Percentiles rank a stretch among this genome's conserved stretches.
Conservation (phyloP, 1,284 basidiomycete genomes). For the Neolentinus lepideus region DNA sequence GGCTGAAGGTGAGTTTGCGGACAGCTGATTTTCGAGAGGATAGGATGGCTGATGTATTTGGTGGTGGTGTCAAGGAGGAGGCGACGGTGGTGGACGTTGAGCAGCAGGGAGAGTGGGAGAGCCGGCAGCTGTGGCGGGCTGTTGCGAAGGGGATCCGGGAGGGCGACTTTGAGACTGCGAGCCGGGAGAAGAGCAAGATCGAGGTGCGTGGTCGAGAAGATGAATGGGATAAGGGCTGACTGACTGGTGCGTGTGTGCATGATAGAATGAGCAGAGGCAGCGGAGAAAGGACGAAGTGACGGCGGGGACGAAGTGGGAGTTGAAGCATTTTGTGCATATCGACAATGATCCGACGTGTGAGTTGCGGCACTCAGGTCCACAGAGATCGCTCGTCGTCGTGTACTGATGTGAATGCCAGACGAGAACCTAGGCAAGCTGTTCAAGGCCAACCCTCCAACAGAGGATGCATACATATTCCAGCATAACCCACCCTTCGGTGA, state of each 20-base stretch:
- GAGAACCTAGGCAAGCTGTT: conserved; percentile 51
- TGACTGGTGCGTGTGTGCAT: no score
- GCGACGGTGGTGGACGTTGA: conserved; percentile 56
- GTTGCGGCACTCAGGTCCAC: conserved; percentile 16
- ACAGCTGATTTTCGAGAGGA: no score
- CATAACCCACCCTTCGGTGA: conserved; percentile 29
- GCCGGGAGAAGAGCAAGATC: conserved; percentile 84
- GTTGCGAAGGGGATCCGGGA: conserved; percentile 90
- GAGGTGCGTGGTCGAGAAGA: conserved; percentile 64
- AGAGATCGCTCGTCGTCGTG: background rate
- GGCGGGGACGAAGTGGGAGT: conserved; percentile 65
- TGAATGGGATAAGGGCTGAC: no score
- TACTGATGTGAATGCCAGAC: conserved; percentile 30
- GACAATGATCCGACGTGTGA: conserved; percentile 67
- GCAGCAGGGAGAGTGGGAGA: conserved; percentile 80
- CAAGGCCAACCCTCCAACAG: conserved; percentile 49
- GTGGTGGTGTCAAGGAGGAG: conserved; percentile 54
- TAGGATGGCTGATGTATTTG: no score
- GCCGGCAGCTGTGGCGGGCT: conserved; percentile 77
- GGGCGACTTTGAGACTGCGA: conserved; percentile 90
- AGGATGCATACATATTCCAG: conserved; percentile 61
- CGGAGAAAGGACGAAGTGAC: conserved; percentile 79
- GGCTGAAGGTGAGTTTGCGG: conserved; percentile 20
- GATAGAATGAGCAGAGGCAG: conserved; percentile 94
- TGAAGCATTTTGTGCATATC: conserved; percentile 69